Conservation (phyloP, 441 rosid species). For the Adansonia rubrostipa region DNA sequence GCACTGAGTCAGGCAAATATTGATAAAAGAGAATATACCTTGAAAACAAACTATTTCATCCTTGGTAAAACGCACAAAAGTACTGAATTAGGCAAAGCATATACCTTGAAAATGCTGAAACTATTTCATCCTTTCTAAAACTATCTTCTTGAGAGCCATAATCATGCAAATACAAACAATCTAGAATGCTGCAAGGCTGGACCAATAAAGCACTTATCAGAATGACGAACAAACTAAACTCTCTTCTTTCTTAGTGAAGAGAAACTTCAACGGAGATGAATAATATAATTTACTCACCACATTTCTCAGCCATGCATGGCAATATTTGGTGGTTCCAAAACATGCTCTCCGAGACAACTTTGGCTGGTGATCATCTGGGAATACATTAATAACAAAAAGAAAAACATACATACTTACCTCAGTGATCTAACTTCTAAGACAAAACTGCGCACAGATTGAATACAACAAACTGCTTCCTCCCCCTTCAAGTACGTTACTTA, state of each 20-base stretch:
- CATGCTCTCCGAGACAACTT: conserved; percentile 48
- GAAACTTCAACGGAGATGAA: neutral
- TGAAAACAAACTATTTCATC: neutral
- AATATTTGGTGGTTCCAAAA: conserved; percentile 77
- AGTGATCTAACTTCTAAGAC: conserved; percentile 58
- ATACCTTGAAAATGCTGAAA: conserved; percentile 53
- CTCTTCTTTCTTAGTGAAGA: neutral
- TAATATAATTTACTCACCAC: conserved; percentile 37
- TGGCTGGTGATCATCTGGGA: conserved; percentile 17
- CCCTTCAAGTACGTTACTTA: conserved; percentile 65
- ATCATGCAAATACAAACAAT: conserved; percentile 71
- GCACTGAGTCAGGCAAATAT: neutral
- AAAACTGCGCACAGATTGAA: conserved; percentile 60
- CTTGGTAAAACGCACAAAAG: neutral
- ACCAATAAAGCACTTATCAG: conserved; percentile 30
- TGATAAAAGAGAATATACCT: neutral
- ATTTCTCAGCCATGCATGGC: conserved; percentile 79
- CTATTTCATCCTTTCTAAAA: conserved; percentile 62
- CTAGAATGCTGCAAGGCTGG: conserved; percentile 66
- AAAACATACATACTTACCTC: conserved; percentile 45
- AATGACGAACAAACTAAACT: conserved; percentile 10
- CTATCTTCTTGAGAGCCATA: conserved; percentile 70
- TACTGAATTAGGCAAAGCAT: conserved; percentile 26
- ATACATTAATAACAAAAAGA: neutral
- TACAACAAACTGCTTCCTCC: conserved; percentile 70